Base-by-base conservation (phyloP, 2,329 filamentous ascomycete genomes). In the Hypoxylon sp. region DNA sequence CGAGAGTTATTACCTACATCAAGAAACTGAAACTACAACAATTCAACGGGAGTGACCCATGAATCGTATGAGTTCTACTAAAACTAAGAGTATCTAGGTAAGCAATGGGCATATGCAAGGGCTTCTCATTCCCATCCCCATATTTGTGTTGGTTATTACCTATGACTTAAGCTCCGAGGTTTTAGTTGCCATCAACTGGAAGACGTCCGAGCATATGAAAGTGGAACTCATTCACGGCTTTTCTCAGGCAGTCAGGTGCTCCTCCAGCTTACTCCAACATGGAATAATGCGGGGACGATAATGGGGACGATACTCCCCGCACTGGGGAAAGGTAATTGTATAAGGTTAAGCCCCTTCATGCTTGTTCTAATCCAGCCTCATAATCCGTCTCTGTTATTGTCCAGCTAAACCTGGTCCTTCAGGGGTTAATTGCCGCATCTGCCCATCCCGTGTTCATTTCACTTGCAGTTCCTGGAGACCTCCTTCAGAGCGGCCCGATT, bases 391-490 rank as follows among this genome's bases (percentile, higher is more conserved):
- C 7, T 61, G 19, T 59, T 65, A 63, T 60, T 43, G 41, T 17
- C 41, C 62, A 28, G 41, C 43, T 30, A 28, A 65, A 55, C 49
- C 36, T 52, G 36, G 59, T 45, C 17, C 51, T 59, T 65, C 73
- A 69, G 69, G 73, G 71, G 68, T 71, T 34, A 41, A 66, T 69
- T 75, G 60, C 73, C 75, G 63, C 65, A 71, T 74, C 65, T 56
- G 67, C 70, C 49, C 53, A 60, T 50, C 45, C 67, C 72, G 59
- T 63, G 67, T 74, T 73, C 73, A 73, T 60, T 60, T 51, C 23
- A 69, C 55, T 63, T 58, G 50, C 49, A 48, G 32, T 51, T 45
- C 28, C 52, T 60, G 49, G 53, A 57, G 10, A 61, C 32, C n/a
- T 62, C 34, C 58, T 62, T 63, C 38, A 65, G 58, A 63, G 69